Evolutionary conservation across 2,329 filamentous ascomycete species (phyloP).

Genomic region (Daldinia sp.): DNA sequence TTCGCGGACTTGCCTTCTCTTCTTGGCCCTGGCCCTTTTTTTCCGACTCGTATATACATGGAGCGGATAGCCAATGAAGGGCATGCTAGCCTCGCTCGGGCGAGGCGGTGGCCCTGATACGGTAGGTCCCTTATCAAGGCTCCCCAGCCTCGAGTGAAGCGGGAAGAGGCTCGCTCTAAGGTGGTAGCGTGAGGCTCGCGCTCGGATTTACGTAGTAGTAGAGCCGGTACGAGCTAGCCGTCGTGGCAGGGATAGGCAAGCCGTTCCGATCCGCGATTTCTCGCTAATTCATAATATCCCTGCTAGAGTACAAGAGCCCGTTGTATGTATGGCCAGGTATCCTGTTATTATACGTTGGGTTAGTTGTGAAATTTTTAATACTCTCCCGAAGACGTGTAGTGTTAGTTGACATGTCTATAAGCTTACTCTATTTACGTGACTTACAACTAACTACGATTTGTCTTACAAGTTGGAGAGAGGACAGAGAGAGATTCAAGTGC

Average conservation of each 20-base stretch:
- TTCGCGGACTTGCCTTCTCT: conserved; percentile 5
- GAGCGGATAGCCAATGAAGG: not conserved
- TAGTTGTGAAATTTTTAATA: not conserved
- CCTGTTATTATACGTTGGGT: too few species aligned
- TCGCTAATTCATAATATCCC: not conserved
- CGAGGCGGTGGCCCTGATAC: not conserved
- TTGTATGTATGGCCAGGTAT: not conserved
- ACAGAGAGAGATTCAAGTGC: not conserved
- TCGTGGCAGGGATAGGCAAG: not conserved
- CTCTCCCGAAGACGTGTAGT: not conserved
- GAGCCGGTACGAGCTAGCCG: not conserved
- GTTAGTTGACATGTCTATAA: not conserved
- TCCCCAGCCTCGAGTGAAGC: conserved; percentile 39
- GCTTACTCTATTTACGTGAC: not conserved
- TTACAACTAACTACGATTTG: not conserved
- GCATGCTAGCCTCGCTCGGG: not conserved
- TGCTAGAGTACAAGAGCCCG: not conserved
- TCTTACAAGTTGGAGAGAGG: not conserved
- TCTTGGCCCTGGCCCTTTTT: conserved; percentile 18
- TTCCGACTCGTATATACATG: conserved; percentile 1
- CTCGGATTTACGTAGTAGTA: not conserved
- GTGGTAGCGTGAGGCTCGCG: not conserved
- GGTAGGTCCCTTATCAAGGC: conserved; percentile 8
- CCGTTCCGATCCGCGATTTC: not conserved
- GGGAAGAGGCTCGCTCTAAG: conserved; percentile 52